These are phyloP conservation scores for Picochlorum sp. DNA, from an alignment of 139 green algal genomes.

Conservation along the genomic window DNA sequence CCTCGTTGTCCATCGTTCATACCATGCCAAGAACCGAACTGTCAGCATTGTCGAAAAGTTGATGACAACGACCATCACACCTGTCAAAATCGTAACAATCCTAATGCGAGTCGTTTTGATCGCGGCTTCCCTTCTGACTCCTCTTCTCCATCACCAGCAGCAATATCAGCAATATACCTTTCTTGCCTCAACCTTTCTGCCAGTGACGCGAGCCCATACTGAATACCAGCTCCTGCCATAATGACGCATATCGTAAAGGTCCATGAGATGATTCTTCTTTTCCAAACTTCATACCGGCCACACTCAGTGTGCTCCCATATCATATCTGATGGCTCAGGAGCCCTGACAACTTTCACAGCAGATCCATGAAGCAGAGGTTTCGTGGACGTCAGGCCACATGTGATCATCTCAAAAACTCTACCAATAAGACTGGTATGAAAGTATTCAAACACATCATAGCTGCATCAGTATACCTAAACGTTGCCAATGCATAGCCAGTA, in stretches of 20 bases:
- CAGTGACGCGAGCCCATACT: slow-evolving; percentile 33
- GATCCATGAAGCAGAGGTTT: slow-evolving; percentile 14
- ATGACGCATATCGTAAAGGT: slow-evolving; percentile 28
- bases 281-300: slow-evolving; percentile 4
- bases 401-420: slow-evolving; percentile 6
- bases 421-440: slow-evolving; percentile 14
- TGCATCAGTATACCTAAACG: slow-evolving; percentile 43
- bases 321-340: slow-evolving; percentile 45
- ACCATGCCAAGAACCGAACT: slow-evolving; percentile 19
- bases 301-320: slow-evolving; percentile 38
- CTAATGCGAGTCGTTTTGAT: slow-evolving; percentile 12
- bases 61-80: slow-evolving; percentile 9
- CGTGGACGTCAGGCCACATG: slow-evolving; percentile 19
- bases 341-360: slow-evolving; percentile 19
- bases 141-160: slow-evolving; percentile 9
- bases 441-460: slow-evolving; percentile 30
- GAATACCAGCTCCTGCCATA: slow-evolving; percentile 21
- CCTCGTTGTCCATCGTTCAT: slow-evolving; percentile 40
- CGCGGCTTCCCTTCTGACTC: not conserved
- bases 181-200: slow-evolving; percentile 18
- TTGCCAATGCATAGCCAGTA: slow-evolving; percentile 40
- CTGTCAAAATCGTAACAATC: not conserved
- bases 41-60: slow-evolving; percentile 17
- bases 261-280: slow-evolving; percentile 14
- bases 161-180: not conserved